Conservation (phyloP, 2,329 filamentous ascomycete genomes). For the Fusarium avenaceum region DNA sequence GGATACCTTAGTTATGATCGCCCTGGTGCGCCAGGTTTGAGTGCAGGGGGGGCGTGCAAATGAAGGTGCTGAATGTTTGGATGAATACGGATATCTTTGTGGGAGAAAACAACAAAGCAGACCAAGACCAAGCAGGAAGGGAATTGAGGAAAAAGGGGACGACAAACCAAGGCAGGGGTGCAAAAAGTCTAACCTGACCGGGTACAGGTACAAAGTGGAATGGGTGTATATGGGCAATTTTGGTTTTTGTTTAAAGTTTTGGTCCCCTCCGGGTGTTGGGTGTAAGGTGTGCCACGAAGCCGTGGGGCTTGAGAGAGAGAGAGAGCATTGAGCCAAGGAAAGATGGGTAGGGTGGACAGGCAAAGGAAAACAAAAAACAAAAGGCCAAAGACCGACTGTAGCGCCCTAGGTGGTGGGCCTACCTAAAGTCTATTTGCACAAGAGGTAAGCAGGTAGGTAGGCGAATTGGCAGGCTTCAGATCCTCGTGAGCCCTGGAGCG, state of each 20-base stretch:
- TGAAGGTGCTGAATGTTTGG: conserved; percentile 9
- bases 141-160: conserved; percentile 23
- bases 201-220: conserved; percentile 18
- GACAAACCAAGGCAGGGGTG: conserved; percentile 30
- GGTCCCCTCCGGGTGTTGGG: conserved; percentile 29
- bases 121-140: conserved; percentile 18
- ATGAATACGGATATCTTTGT: conserved; percentile 25
- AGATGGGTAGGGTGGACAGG: conserved; percentile 6
- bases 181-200: neutral
- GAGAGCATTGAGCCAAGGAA: conserved; percentile 33
- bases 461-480: conserved; percentile 36
- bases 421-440: conserved; percentile 49
- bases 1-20: conserved; percentile 22
- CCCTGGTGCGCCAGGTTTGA: conserved; percentile 20
- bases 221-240: conserved; percentile 27
- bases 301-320: conserved; percentile 29
- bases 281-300: conserved; percentile 26
- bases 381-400: conserved; percentile 29
- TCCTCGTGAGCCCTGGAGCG: conserved; percentile 29
- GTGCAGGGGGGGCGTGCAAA: conserved; percentile 24
- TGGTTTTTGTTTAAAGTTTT: conserved; percentile 39
- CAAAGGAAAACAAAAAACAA: conserved; percentile 1
- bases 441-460: conserved; percentile 16
- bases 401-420: conserved; percentile 37
- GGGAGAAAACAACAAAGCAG: conserved; percentile 5